Base-by-base conservation (phyloP, 2,329 filamentous ascomycete species). In the Ophiosphaerella korrae region DNA sequence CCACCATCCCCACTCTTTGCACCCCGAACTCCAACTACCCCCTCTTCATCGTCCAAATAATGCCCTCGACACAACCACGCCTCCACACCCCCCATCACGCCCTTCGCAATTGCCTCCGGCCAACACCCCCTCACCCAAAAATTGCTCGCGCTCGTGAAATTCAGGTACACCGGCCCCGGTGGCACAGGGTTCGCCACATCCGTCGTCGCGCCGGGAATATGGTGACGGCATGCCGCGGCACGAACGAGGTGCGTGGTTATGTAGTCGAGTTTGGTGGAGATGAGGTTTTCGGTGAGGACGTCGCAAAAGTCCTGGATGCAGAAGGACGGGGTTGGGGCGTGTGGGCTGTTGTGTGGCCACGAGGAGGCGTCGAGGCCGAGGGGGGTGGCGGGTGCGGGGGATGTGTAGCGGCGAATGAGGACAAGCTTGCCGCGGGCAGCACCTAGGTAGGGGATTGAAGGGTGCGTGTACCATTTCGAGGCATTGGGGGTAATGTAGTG, bases 221-320 rank as follows among this genome's bases (percentile, higher is more conserved):
- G 70, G 26, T 71, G 71, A 0, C 72, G 64, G 5, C 63, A 64
- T 1, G 57, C 51, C 0, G 72, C 77, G 4, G 92, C 85, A 26
- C 91, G 85, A 68, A 88, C 86, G 40, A 97, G 84, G 63, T 96
- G 92, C 21, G 87, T 86, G 52, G 82, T 86, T 45, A 85, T 85
- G 64, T 87, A 87, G 36, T 80, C 75, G 52, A 96, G 88, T 80
- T 97, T 99, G 74, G 87, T 85, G 33, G 87, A 80, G 52, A 97
- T 93, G 62, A 88, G 88, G 52, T 84, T 78, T 18, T 83, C 85
- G 73, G 91, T 85, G 39, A 87, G 77, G 31, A 99, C 86, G 68
- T 95, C 91, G 80, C 95, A 97, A 74, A 93, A 97, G 77, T 97
- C 94, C 77, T 97, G 94, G 36, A 97, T 87, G 58, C 89, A 87